Evolutionary conservation across 371 early-diverging fungal genomes (phyloP).

Genomic region (Syncephalastrum sp.): DNA sequence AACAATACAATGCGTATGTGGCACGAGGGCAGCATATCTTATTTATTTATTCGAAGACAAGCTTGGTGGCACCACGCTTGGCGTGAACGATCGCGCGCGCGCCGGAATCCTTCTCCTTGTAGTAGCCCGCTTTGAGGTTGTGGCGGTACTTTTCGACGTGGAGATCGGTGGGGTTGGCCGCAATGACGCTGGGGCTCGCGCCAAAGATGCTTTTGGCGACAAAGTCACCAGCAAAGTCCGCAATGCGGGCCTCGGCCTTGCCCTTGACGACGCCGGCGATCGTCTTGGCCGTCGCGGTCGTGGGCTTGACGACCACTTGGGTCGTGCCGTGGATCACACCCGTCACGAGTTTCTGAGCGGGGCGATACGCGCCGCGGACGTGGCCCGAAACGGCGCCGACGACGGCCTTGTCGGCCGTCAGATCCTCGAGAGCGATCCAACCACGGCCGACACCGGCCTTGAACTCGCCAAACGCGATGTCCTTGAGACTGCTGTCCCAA

Average conservation of each 20-base stretch:
- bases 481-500: slow-evolving; percentile 4
- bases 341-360: slow-evolving; percentile 5
- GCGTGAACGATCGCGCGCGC: slow-evolving; percentile 11
- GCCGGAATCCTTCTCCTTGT: slow-evolving; percentile 19
- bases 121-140: slow-evolving; percentile 21
- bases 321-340: slow-evolving; percentile 12
- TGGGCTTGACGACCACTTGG: slow-evolving; percentile 7
- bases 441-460: slow-evolving; percentile 22
- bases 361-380: slow-evolving; percentile 11
- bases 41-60: slow-evolving; percentile 11
- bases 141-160: slow-evolving; percentile 21
- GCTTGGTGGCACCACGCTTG: slow-evolving; percentile 17
- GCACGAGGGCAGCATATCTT: no score
- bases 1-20: no score
- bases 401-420: slow-evolving; percentile 12
- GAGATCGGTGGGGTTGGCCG: slow-evolving; percentile 21
- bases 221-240: slow-evolving; percentile 17
- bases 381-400: slow-evolving; percentile 14
- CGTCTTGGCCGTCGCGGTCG: slow-evolving; percentile 1
- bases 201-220: slow-evolving; percentile 10
- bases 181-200: slow-evolving; percentile 13
- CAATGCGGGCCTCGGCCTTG: slow-evolving; percentile 2
- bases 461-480: slow-evolving; percentile 15
- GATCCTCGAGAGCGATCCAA: slow-evolving; percentile 16
- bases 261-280: slow-evolving; percentile 3